phyloP scores from a whole-genome alignment of 2,329 filamentous ascomycete genomes.

The Proliferodiscus dingleyae region DNA sequence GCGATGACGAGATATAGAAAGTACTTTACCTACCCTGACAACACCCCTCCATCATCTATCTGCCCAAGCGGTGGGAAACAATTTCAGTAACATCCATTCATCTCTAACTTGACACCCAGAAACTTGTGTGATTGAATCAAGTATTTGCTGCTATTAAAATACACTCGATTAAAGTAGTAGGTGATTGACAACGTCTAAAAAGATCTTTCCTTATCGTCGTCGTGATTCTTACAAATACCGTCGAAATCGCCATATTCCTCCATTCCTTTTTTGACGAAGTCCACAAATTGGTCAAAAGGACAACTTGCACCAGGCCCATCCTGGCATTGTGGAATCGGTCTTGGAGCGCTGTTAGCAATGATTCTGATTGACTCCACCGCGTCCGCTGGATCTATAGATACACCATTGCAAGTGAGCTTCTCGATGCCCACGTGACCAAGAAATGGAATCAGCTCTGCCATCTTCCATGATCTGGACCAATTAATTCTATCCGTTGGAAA shows the following conservation, averaged over 20 bases:
- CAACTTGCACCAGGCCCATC: slow-evolving; percentile 49
- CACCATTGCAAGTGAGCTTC: slow-evolving; percentile 52
- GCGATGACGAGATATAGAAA: too few relatives aligned
- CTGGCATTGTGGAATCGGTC: slow-evolving; percentile 43
- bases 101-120: too few relatives aligned
- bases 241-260: slow-evolving; percentile 31
- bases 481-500: slow-evolving; percentile 62
- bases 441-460: slow-evolving; percentile 59
- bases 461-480: slow-evolving; percentile 58
- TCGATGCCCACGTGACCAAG: slow-evolving; percentile 63
- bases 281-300: slow-evolving; percentile 37
- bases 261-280: slow-evolving; percentile 39
- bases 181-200: too few relatives aligned
- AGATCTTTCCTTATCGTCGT: slow-evolving; percentile 2
- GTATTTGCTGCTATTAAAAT: too few relatives aligned
- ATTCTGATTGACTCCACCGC: slow-evolving; percentile 49
- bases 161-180: too few relatives aligned
- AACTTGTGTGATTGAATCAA: too few relatives aligned
- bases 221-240: slow-evolving; percentile 24
- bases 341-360: slow-evolving; percentile 46
- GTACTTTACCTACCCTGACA: too few relatives aligned
- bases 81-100: too few relatives aligned
- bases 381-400: slow-evolving; percentile 45
- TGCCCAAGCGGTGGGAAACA: too few relatives aligned
- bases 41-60: too few relatives aligned